Evolutionary conservation across 1,284 basidiomycete genomes (phyloP).

Genomic region (Phellopilus nigrolimitatus): DNA sequence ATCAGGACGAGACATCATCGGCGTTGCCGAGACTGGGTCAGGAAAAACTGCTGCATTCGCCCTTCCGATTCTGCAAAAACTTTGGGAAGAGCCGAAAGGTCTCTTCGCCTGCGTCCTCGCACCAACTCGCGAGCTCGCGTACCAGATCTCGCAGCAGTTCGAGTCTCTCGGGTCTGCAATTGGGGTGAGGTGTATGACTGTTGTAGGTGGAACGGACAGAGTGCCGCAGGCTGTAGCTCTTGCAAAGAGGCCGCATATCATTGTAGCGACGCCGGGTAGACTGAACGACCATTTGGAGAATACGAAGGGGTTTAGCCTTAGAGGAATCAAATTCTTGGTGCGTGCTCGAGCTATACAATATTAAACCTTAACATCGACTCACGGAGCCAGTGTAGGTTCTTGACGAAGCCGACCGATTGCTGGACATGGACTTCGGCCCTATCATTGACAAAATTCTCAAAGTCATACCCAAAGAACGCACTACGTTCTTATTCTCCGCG

Average conservation of each 20-base stretch:
- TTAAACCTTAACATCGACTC: not conserved
- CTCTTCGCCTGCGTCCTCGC: slow-evolving; percentile 94
- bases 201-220: slow-evolving; percentile 96
- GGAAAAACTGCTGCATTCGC: slow-evolving; percentile 99
- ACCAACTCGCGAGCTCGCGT: slow-evolving; percentile 97
- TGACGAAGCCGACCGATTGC: slow-evolving; percentile 94
- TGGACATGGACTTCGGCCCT: slow-evolving; percentile 98
- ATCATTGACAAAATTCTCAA: slow-evolving; percentile 98
- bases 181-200: slow-evolving; percentile 86
- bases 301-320: slow-evolving; percentile 94
- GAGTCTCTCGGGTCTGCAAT: slow-evolving; percentile 91
- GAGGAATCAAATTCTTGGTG: slow-evolving; percentile 87
- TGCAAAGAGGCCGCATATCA: slow-evolving; percentile 89
- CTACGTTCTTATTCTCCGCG: slow-evolving; percentile 96
- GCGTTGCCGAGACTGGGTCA: slow-evolving; percentile 94
- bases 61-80: slow-evolving; percentile 90
- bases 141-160: slow-evolving; percentile 96
- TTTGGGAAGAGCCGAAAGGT: slow-evolving; percentile 95
- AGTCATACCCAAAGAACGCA: slow-evolving; percentile 90
- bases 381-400: slow-evolving; percentile 58
- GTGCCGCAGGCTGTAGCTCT: slow-evolving; percentile 91
- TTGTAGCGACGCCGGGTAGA: slow-evolving; percentile 97
- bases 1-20: slow-evolving; percentile 92
- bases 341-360: slow-evolving; percentile 28
- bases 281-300: slow-evolving; percentile 96